A percentile compares a stretch with the other conserved stretches of the same genome.
phyloP scores from a whole-genome alignment of 2,329 filamentous ascomycete species.

The Penicillium sp. region DNA sequence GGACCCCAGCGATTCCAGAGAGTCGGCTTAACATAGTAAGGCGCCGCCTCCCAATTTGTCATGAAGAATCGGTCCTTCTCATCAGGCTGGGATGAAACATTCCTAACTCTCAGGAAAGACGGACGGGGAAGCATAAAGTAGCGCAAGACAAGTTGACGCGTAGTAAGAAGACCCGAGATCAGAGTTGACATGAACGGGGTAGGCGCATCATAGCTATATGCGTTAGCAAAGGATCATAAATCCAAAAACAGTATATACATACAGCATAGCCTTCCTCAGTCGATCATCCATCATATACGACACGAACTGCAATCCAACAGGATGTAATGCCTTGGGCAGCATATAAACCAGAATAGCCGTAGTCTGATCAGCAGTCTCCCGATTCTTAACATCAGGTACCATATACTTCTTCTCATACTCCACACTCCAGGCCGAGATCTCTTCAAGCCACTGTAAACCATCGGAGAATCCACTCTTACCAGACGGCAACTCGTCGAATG shows the following conservation, averaged over 20 bases:
- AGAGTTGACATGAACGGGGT: constrained; percentile 33
- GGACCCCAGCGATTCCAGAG: constrained; percentile 65
- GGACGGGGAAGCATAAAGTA: constrained; percentile 62
- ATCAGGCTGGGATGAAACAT: constrained; percentile 51
- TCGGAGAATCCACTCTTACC: constrained; percentile 45
- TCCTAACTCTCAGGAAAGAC: constrained; percentile 37
- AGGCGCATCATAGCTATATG: constrained; percentile 41
- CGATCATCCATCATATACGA: constrained; percentile 64
- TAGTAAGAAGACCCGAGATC: constrained; percentile 50
- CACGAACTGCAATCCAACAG: constrained; percentile 53
- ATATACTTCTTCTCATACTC: constrained; percentile 62
- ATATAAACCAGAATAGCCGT: constrained; percentile 62
- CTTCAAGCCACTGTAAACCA: constrained; percentile 55
- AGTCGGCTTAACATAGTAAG: constrained; percentile 64
- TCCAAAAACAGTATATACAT: constrained; percentile 24
- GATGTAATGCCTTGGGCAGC: constrained; percentile 48
- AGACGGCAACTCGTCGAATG: constrained; percentile 48
- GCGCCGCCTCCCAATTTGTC: constrained; percentile 59
- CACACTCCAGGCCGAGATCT: constrained; percentile 52
- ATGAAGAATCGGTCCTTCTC: constrained; percentile 55
- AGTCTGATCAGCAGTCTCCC: constrained; percentile 58
- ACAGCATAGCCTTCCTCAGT: constrained; percentile 66
- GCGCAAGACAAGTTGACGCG: constrained; percentile 58
- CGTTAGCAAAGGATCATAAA: background rate
- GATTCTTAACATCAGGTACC: constrained; percentile 53